Evolutionary conservation across 768 basidiomycete genomes (phyloP).

Genomic region (Coprinopsis sp.): DNA sequence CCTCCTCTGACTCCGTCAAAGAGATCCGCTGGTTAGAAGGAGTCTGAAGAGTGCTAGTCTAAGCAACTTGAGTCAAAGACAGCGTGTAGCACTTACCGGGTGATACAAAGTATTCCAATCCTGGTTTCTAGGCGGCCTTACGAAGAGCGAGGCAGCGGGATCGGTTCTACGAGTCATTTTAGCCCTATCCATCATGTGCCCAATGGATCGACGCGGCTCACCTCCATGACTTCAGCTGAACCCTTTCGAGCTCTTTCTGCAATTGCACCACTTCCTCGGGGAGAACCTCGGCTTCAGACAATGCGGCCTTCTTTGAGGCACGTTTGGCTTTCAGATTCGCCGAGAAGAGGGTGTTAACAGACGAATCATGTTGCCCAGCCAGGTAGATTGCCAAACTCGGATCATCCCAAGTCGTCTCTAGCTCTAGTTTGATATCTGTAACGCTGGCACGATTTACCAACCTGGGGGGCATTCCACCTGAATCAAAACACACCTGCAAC

Average conservation of each 20-base stretch:
- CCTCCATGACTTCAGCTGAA: conserved; percentile 60
- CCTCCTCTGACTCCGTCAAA: too few species aligned
- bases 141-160: conserved; percentile 53
- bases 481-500: conserved; percentile 40
- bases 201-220: conserved; percentile 27
- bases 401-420: conserved; percentile 48
- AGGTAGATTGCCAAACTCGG: conserved; percentile 57
- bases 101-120: conserved; percentile 57
- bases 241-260: conserved; percentile 45
- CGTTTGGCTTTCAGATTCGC: conserved; percentile 27
- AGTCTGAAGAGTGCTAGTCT: too few species aligned
- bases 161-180: conserved; percentile 34
- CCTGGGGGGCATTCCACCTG: too few species aligned
- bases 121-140: conserved; percentile 58
- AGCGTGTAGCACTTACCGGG: conserved; percentile 30
- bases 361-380: conserved; percentile 46
- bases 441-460: too few species aligned
- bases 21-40: too few species aligned
- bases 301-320: conserved; percentile 26
- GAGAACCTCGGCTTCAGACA: conserved; percentile 36
- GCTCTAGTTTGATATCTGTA: conserved; percentile 40
- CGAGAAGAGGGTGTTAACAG: conserved; percentile 30
- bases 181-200: background rate
- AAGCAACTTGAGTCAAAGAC: conserved; percentile 4
- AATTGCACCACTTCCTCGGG: conserved; percentile 43